Evolutionary conservation across 805 yeast species (phyloP), one percentile per base, ranked within the genome.

Genomic region (Hanseniaspora lindneri): DNA sequence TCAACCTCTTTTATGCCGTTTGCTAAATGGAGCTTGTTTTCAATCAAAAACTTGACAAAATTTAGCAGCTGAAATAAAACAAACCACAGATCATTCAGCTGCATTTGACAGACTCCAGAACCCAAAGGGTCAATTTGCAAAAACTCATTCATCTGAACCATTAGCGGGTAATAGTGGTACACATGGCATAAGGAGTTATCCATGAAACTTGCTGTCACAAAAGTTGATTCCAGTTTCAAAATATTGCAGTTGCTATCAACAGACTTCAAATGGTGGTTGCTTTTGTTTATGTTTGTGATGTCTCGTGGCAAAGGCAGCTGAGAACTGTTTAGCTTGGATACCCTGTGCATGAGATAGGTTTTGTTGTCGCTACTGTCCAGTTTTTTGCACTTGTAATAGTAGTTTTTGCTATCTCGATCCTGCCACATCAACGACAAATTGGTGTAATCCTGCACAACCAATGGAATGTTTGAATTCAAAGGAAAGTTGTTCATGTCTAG

Each of bases 121-220:
- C 39, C 44, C n/a, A 17, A 13, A 13, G 17, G 13, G 47, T 58
- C 56, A 41, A 71, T 68, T 54, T 77, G 70, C 65, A 85, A 92
- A 17, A 72, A 70, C 52, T 86, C 95, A 50, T 70, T 67, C 41
- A 89, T 66, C 1, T 94, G 83, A 49, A 68, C 67, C 1, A 94
- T 73, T 52, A 77, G 69, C 21, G 98, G 96, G 62, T 74, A 83
- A 61, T 77, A 92, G 59, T 89, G 96, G 64, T 86, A 85, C 4
- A 83, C 80, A 39, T 87, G 67, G 36, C 86, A 73, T 50, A 92
- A 69, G 1, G 92, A 79, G 41, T 72, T 71, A 56, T 83, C 92
- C 39, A 85, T 89, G 67, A 92, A 92, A 4, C 86, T 81, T 50
- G 86, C 75, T 5, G 89, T 78, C 1, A 95, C 80, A 62, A 92